Evolutionary conservation across 305 asterid species (phyloP).

Genomic region (Ajuga reptans): DNA sequence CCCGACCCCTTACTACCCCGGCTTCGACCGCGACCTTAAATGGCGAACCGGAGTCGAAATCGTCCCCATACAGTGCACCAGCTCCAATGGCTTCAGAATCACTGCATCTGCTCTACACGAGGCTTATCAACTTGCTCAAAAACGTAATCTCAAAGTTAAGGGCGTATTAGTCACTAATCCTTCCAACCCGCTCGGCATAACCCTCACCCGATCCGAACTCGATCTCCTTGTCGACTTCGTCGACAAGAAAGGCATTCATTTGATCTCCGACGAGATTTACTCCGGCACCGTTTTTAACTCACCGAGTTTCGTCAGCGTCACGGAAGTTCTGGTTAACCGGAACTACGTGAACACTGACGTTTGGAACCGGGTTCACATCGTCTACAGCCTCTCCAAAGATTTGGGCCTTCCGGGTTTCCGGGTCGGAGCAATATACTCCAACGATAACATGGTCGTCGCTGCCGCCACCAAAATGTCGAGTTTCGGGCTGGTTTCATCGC

Average conservation of each 20-base stretch:
- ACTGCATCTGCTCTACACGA: constrained; percentile 66
- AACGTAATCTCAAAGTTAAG: constrained; percentile 59
- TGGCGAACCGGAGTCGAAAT: constrained; percentile 89
- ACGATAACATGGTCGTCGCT: constrained; percentile 52
- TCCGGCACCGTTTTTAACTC: constrained; percentile 73
- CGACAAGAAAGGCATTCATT: constrained; percentile 46
- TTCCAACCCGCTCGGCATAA: constrained; percentile 72
- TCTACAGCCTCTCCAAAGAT: constrained; percentile 74
- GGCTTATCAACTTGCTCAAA: constrained; percentile 49
- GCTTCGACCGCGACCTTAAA: constrained; percentile 84
- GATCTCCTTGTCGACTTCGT: constrained; percentile 50
- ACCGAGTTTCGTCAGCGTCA: constrained; percentile 53
- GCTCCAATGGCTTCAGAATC: constrained; percentile 60
- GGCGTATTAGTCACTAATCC: constrained; percentile 83
- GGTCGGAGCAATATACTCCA: constrained; percentile 73
- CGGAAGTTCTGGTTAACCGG: constrained; percentile 41
- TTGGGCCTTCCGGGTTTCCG: constrained; percentile 89
- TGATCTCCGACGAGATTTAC: constrained; percentile 77
- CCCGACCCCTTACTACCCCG: constrained; percentile 94
- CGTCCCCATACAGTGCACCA: constrained; percentile 64
- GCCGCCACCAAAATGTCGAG: constrained; percentile 91
- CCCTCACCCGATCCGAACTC: constrained; percentile 49
- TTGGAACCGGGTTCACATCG: constrained; percentile 67
- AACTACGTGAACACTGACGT: constrained; percentile 28
- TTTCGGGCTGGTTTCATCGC: constrained; percentile 73